Percentiles rank a stretch among this genome's conserved stretches.
Evolutionary conservation across 2,329 filamentous ascomycete genomes (phyloP).

Genomic region (Alternaria gansuensis): DNA sequence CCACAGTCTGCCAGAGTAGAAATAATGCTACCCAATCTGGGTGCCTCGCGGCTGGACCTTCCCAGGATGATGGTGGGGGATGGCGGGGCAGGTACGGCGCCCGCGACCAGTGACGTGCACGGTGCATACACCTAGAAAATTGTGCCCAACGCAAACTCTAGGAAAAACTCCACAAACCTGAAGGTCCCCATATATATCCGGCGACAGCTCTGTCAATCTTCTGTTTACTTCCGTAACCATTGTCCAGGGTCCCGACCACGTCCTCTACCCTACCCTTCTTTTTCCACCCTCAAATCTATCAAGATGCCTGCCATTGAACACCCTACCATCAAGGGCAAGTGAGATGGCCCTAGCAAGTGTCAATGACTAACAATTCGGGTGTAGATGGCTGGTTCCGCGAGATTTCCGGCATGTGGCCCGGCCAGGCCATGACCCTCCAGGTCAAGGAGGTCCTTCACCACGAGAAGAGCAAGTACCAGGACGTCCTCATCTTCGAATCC

Average conservation of each 20-base stretch:
- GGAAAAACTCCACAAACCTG: conserved; percentile 33
- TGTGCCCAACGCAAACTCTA: conserved; percentile 23
- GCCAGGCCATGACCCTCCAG: conserved; percentile 90
- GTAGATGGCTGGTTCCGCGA: conserved; percentile 99
- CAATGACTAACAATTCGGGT: conserved; percentile 13
- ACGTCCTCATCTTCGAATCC: conserved; percentile 98
- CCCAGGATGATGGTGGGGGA: conserved; percentile 17
- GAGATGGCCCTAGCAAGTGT: background rate
- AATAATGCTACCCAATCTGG: conserved; percentile 5
- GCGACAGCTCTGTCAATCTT: conserved; percentile 23
- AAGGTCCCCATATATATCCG: conserved; percentile 36
- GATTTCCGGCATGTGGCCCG: conserved; percentile 98
- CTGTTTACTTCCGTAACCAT: conserved; percentile 20
- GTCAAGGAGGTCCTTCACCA: conserved; percentile 98
- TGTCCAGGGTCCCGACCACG: background rate
- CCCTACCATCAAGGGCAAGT: conserved; percentile 76
- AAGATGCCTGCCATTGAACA: conserved; percentile 74
- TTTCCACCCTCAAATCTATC: conserved; percentile 12
- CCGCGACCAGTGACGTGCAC: conserved; percentile 37
- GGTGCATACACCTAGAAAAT: conserved; percentile 25
- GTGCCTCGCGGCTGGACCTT: conserved; percentile 25
- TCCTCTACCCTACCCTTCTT: conserved; percentile 6
- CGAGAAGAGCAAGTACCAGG: conserved; percentile 99
- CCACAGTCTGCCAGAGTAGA: background rate
- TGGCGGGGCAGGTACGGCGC: conserved; percentile 25